These are phyloP conservation scores for Umbelopsis sp. DNA, from an alignment of 192 early-diverging fungal species.

Conservation along the genomic window DNA sequence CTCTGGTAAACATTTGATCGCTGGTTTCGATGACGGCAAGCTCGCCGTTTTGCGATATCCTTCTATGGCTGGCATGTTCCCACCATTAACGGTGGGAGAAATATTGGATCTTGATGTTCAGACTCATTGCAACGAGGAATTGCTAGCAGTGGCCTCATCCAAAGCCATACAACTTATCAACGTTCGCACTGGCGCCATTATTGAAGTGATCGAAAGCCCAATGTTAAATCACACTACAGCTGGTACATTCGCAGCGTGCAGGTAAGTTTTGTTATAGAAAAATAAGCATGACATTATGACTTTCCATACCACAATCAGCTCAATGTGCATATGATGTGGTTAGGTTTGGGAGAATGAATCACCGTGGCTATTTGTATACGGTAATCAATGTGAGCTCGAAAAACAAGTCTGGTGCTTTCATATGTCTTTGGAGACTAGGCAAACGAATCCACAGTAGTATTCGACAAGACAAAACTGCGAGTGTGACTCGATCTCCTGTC, in stretches of 20 bases:
- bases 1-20: conserved; percentile 22
- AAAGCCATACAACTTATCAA: conserved; percentile 7
- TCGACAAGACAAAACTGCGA: conserved; percentile 3
- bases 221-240: conserved; percentile 16
- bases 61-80: conserved; percentile 12
- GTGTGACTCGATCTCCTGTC: conserved; percentile 3
- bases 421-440: not conserved
- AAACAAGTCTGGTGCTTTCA: not conserved
- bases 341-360: not conserved
- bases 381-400: not conserved
- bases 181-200: not conserved
- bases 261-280: not conserved
- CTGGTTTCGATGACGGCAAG: conserved; percentile 21
- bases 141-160: conserved; percentile 3
- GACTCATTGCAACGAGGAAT: not conserved
- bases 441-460: conserved; percentile 1
- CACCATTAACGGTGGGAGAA: conserved; percentile 14
- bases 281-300: not conserved
- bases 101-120: conserved; percentile 1
- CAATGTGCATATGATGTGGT: not conserved
- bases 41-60: conserved; percentile 17
- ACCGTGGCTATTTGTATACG: not conserved
- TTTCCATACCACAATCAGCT: not conserved
- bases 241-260: conserved; percentile 10
- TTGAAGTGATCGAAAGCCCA: conserved; percentile 15